Base-by-base conservation (phyloP, 2,329 filamentous ascomycete genomes). In the Magnaporthiopsis incrustans region DNA sequence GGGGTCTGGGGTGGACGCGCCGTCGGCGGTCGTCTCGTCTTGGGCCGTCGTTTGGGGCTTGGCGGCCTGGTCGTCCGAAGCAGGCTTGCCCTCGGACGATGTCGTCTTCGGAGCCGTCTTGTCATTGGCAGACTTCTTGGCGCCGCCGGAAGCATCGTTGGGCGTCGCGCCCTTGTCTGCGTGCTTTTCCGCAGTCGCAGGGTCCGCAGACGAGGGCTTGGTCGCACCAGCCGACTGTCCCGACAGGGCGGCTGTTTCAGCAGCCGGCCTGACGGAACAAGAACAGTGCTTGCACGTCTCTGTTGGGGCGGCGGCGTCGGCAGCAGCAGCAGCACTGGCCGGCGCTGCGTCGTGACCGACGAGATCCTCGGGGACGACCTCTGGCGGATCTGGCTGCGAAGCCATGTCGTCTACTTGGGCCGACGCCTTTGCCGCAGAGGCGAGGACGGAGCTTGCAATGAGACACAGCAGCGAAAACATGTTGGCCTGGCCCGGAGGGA, bases 391-490 rank as follows among this genome's bases (percentile, higher is more conserved):
- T 33, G 58, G 58, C 58, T 35, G 58, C 30, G 26, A 30, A 10
- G 58, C 22, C 10, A n/a, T 11, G 3, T 33, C 59, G 26, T 60
- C 38, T 60, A 18, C 25, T 35, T 32, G 11, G 44, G 59, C 33
- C 18, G 38, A 8, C 8, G 33, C 33, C 8, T 50, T 38, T 44
- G 59, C 35, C 6, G 32, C 38, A 8, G 33, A 50, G 30, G 59
- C 59, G 4, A 61, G 25, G 12, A 61, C 59, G 4, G 59, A 61
- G 59, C 59, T 38, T 35, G 59, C 59, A 18, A 61, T 61, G 25
- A 61, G 22, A 15, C 32, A 61, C 44, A 61, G 26, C 35, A 61
- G 59, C 12, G 33, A 61, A 30, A 61, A 26, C 26, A 61, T 15
- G 59, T 50, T 50, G 22, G 59, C 59, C 11, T 38, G 33, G 22